Evolutionary conservation across 805 yeast genomes (phyloP), one percentile per base, ranked within the genome.

Genomic region (Candida insectorum): DNA sequence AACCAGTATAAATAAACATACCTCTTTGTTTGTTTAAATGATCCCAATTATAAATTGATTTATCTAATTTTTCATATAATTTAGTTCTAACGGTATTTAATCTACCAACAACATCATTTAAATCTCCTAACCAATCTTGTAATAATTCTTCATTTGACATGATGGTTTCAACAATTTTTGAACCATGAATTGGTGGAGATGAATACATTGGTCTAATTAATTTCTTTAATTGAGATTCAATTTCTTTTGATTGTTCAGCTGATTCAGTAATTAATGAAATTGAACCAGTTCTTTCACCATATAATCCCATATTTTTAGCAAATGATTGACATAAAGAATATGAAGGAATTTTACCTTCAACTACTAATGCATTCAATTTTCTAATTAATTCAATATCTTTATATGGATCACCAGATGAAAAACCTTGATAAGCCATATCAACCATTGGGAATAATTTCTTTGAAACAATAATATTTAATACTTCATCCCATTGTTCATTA

Each of bases 401-500:
- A 55, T 74, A 77, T 43, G 87, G 75, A 48, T 79, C 75, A 36
- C 97, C 97, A 3, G 94, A 77, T 30, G 94, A 87, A 52, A 91
- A 85, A 16, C 97, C 97, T 64, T 89, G 97, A 69, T 89, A 89
- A 2, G 97, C 97, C 79, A 83, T 79, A 66, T 89, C 97, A 41
- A 89, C 77, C 54, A 91, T 69, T 25, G 95, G 95, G 58, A 84
- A 73, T 50, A 85, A 74, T 27, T 72, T 64, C 55, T 76, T 75
- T 30, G 67, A 57, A 47, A 73, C 62, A 25, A 85, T 55, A 21
- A 81, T 76, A 30, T 80, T 77, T 49, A 85, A 69, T 24, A 91
- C 85, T 56, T 73, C 62, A 41, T 73, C 69, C 96, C 96, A 88
- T 56, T 89, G 86, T 43, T 77, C 85, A 17, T 64, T 60, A 12